phyloP scores from a whole-genome alignment of 768 basidiomycete species.

The Russula dissimulans region DNA sequence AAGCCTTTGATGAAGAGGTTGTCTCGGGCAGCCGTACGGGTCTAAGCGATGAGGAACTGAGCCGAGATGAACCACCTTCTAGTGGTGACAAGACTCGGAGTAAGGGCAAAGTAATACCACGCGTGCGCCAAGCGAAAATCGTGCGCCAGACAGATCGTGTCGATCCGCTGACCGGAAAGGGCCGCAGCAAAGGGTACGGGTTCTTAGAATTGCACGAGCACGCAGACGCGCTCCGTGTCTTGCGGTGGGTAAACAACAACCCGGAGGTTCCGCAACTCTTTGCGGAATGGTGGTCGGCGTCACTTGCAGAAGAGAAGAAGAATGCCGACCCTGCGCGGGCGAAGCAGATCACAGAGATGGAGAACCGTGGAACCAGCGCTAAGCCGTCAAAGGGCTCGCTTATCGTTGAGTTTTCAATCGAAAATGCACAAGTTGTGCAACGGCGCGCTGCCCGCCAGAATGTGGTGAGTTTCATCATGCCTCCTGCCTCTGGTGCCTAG shows the following conservation, averaged over 20 bases:
- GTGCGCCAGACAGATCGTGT: slow-evolving; percentile 84
- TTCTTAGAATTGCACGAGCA: slow-evolving; percentile 88
- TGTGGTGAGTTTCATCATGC: slow-evolving; percentile 24
- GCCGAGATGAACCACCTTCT: slow-evolving; percentile 23
- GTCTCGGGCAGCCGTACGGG: slow-evolving; percentile 46
- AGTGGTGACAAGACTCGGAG: slow-evolving; percentile 25
- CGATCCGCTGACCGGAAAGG: slow-evolving; percentile 79
- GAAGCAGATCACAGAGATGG: slow-evolving; percentile 49
- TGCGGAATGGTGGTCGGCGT: slow-evolving; percentile 79
- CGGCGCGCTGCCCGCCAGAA: slow-evolving; percentile 50
- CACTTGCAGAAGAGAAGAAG: slow-evolving; percentile 43
- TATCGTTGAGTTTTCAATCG: slow-evolving; percentile 94
- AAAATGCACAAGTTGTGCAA: slow-evolving; percentile 86
- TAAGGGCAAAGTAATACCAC: slow-evolving; percentile 24
- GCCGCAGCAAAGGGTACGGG: slow-evolving; percentile 88
- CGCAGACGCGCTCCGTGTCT: slow-evolving; percentile 79
- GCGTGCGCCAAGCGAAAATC: slow-evolving; percentile 70
- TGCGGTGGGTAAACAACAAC: slow-evolving; percentile 95
- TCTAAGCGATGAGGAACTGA: slow-evolving; percentile 65
- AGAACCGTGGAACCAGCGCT: slow-evolving; percentile 34
- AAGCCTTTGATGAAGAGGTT: slow-evolving; percentile 74
- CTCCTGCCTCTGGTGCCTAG: not conserved
- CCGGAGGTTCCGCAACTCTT: slow-evolving; percentile 53
- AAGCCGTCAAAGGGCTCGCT: slow-evolving; percentile 43
- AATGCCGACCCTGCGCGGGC: slow-evolving; percentile 44